phyloP scores from a whole-genome alignment of 345 rosid genomes.

The Arabis alpina region DNA sequence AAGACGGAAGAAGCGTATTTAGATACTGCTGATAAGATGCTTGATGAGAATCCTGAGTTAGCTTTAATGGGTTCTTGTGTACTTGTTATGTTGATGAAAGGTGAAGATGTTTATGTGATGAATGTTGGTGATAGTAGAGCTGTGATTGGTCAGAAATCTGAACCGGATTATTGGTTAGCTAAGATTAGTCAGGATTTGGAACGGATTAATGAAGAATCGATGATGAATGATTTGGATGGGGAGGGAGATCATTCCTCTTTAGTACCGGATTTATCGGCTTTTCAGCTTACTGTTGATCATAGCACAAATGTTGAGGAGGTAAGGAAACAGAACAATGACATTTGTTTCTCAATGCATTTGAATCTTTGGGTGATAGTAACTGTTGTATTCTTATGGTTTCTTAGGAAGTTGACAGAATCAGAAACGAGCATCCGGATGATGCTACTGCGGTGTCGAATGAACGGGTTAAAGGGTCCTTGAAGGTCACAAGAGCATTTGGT shows the following conservation, averaged over 20 bases:
- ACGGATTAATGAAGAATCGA: slow-evolving; percentile 84
- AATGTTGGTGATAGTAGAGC: slow-evolving; percentile 96
- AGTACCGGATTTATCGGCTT: slow-evolving; percentile 49
- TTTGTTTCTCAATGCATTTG: not conserved
- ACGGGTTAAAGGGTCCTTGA: slow-evolving; percentile 91
- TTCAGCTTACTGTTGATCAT: slow-evolving; percentile 85
- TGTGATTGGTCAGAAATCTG: slow-evolving; percentile 74
- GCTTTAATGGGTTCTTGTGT: slow-evolving; percentile 97
- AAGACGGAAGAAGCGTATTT: slow-evolving; percentile 80
- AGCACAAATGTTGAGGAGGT: slow-evolving; percentile 88
- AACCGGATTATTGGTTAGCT: slow-evolving; percentile 72
- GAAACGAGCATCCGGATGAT: slow-evolving; percentile 84
- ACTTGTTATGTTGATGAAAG: slow-evolving; percentile 87
- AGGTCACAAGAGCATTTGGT: slow-evolving; percentile 96
- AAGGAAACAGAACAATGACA: not conserved
- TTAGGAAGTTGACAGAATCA: slow-evolving; percentile 90
- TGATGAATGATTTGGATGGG: slow-evolving; percentile 68
- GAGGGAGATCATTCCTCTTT: slow-evolving; percentile 44
- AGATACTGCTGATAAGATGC: slow-evolving; percentile 77
- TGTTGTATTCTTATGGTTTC: slow-evolving; percentile 27
- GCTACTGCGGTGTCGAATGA: slow-evolving; percentile 66
- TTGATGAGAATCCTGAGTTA: slow-evolving; percentile 80
- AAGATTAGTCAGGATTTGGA: slow-evolving; percentile 77
- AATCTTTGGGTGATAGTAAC: not conserved
- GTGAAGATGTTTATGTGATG: slow-evolving; percentile 87